A percentile compares a stretch with the other conserved stretches of the same genome.
phyloP scores from a whole-genome alignment of 202 grass and related monocot species.

The Dendrocalamus latiflorus region DNA sequence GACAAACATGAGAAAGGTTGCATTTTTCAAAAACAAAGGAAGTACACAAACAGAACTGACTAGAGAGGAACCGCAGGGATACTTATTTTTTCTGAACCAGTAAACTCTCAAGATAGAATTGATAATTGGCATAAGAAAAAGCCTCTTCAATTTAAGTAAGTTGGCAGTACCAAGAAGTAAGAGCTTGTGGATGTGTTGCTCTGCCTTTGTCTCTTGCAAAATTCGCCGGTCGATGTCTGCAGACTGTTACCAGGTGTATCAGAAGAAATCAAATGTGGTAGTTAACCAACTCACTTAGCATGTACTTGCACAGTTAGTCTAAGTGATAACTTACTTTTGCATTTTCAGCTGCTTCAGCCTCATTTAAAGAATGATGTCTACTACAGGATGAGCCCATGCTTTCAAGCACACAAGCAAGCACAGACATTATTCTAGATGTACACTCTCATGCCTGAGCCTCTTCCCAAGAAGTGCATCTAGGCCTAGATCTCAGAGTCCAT shows the following conservation, averaged over 20 bases:
- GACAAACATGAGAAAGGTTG: neutral
- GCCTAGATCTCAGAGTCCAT: neutral
- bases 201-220: slow-evolving; percentile 80
- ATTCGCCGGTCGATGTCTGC: slow-evolving; percentile 76
- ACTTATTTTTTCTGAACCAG: neutral
- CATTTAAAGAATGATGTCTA: slow-evolving; percentile 64
- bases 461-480: neutral
- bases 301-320: neutral
- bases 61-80: neutral
- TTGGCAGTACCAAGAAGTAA: slow-evolving; percentile 68
- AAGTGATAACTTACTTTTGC: slow-evolving; percentile 37
- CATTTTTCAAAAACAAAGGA: neutral
- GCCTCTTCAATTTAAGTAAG: neutral
- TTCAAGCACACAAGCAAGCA: slow-evolving; percentile 57
- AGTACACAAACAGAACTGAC: neutral
- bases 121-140: neutral
- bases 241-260: slow-evolving; percentile 40
- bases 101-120: neutral
- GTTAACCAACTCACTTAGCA: neutral
- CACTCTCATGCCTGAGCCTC: slow-evolving; percentile 32
- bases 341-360: slow-evolving; percentile 69
- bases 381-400: slow-evolving; percentile 96
- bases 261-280: slow-evolving; percentile 11
- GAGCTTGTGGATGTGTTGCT: slow-evolving; percentile 94
- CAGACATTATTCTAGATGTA: slow-evolving; percentile 46